These are phyloP conservation scores for Ogataea methanolica DNA, from an alignment of 805 yeast species.

Conservation along the genomic window DNA sequence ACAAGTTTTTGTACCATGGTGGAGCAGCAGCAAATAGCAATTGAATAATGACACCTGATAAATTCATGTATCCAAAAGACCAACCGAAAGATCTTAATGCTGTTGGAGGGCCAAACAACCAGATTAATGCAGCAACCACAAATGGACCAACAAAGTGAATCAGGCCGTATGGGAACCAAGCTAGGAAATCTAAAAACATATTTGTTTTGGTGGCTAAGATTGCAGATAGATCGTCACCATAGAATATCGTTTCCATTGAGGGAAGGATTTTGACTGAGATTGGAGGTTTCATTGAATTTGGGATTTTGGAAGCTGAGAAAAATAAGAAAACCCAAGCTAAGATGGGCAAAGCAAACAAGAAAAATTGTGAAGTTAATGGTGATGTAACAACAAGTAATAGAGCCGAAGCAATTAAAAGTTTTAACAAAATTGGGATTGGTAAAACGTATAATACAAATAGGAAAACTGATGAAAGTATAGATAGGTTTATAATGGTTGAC, in stretches of 20 bases:
- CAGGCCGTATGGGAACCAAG: slow-evolving; percentile 93
- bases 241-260: slow-evolving; percentile 84
- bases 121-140: slow-evolving; percentile 70
- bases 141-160: slow-evolving; percentile 86
- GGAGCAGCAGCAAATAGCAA: slow-evolving; percentile 87
- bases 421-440: slow-evolving; percentile 46
- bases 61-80: slow-evolving; percentile 91
- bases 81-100: slow-evolving; percentile 77
- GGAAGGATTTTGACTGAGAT: slow-evolving; percentile 86
- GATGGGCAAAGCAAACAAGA: slow-evolving; percentile 77
- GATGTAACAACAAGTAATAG: slow-evolving; percentile 47
- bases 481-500: slow-evolving; percentile 37
- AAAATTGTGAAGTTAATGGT: slow-evolving; percentile 82
- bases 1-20: slow-evolving; percentile 85
- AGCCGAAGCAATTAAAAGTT: slow-evolving; percentile 30
- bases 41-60: slow-evolving; percentile 77
- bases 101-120: slow-evolving; percentile 88
- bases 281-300: slow-evolving; percentile 75
- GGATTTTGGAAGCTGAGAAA: slow-evolving; percentile 71
- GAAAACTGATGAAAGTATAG: slow-evolving; percentile 44
- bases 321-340: slow-evolving; percentile 82
- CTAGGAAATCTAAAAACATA: slow-evolving; percentile 68
- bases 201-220: slow-evolving; percentile 71
- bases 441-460: slow-evolving; percentile 53
- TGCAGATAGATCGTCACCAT: slow-evolving; percentile 85